Evolutionary conservation across 345 rosid genomes (phyloP).

Genomic region (Toxicodendron radicans): DNA sequence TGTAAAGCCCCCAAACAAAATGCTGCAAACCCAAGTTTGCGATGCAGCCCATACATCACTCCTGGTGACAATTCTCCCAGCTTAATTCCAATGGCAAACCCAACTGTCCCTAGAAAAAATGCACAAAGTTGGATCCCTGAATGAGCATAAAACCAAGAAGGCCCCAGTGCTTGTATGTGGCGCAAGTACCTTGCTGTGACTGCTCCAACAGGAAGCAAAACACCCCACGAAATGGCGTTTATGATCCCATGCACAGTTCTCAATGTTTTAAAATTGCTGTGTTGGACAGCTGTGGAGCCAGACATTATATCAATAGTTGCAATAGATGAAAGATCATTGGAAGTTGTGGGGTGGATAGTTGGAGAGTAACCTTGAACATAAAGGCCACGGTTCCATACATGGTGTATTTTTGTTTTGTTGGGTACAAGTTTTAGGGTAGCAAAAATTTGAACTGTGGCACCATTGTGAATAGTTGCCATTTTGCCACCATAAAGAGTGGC

Average conservation of each 20-base stretch:
- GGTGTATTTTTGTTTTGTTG: conserved; percentile 68
- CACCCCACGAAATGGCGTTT: conserved; percentile 81
- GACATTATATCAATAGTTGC: conserved; percentile 75
- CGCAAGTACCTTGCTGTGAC: conserved; percentile 75
- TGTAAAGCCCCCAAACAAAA: conserved; percentile 64
- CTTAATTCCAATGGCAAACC: conserved; percentile 73
- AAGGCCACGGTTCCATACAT: conserved; percentile 95
- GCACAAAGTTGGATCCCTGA: conserved; percentile 62
- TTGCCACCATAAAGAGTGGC: conserved; percentile 83
- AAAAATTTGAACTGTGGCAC: conserved; percentile 76
- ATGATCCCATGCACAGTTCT: conserved; percentile 58
- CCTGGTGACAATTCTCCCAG: conserved; percentile 73
- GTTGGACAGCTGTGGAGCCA: conserved; percentile 44
- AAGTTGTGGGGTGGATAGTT: conserved; percentile 88
- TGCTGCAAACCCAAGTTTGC: conserved; percentile 73
- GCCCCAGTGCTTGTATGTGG: conserved; percentile 65
- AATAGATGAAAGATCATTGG: conserved; percentile 75
- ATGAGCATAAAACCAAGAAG: conserved; percentile 86
- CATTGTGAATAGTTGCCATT: conserved; percentile 81
- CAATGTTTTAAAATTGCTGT: conserved; percentile 32
- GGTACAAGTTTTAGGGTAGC: conserved; percentile 60
- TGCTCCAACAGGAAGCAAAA: conserved; percentile 69
- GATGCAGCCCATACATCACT: conserved; percentile 67
- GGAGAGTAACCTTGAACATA: conserved; percentile 98
- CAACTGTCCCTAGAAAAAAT: conserved; percentile 61